These are phyloP conservation scores for Globisporangium nunn DNA, from an alignment of 352 stramenopile species.

Conservation along the genomic window DNA sequence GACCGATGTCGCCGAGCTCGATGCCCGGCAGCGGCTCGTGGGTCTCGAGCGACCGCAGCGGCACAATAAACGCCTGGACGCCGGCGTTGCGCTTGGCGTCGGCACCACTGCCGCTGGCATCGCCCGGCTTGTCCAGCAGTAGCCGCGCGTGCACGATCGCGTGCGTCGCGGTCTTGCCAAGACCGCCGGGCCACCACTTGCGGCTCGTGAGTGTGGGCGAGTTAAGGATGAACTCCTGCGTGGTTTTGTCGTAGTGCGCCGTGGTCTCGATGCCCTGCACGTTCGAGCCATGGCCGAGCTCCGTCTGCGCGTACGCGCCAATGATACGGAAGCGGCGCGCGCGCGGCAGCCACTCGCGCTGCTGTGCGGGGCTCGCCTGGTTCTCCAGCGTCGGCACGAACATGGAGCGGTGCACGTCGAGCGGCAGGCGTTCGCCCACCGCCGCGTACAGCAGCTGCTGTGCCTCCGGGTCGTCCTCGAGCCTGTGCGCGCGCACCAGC, in stretches of 20 bases:
- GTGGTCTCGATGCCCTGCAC: slow-evolving; percentile 88
- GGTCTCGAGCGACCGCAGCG: slow-evolving; percentile 37
- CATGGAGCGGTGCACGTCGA: slow-evolving; percentile 59
- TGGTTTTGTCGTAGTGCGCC: slow-evolving; percentile 84
- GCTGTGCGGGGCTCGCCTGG: slow-evolving; percentile 52
- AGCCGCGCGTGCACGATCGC: slow-evolving; percentile 91
- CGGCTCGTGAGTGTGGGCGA: slow-evolving; percentile 90
- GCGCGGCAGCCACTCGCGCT: slow-evolving; percentile 54
- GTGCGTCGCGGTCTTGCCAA: slow-evolving; percentile 88
- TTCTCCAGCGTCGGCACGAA: slow-evolving; percentile 67
- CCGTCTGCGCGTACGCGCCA: slow-evolving; percentile 94
- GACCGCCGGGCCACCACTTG: slow-evolving; percentile 95
- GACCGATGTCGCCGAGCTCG: slow-evolving; percentile 87
- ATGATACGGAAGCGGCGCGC: slow-evolving; percentile 35
- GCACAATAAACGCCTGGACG: slow-evolving; percentile 93
- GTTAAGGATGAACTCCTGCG: slow-evolving; percentile 86
- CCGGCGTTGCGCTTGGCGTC: slow-evolving; percentile 33
- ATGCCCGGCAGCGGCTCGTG: slow-evolving; percentile 83
- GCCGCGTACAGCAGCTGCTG: slow-evolving; percentile 31
- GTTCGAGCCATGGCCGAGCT: slow-evolving; percentile 93
- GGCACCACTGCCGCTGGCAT: too few species aligned
- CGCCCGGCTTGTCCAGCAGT: slow-evolving; percentile 14
- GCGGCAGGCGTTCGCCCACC: slow-evolving; percentile 34
- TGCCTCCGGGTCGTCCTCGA: slow-evolving; percentile 20
- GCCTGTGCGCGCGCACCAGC: slow-evolving; percentile 22